A percentile compares a stretch with the other conserved stretches of the same genome.
Evolutionary conservation across 2,329 filamentous ascomycete species (phyloP).

Genomic region (Nectriaceae sp.): DNA sequence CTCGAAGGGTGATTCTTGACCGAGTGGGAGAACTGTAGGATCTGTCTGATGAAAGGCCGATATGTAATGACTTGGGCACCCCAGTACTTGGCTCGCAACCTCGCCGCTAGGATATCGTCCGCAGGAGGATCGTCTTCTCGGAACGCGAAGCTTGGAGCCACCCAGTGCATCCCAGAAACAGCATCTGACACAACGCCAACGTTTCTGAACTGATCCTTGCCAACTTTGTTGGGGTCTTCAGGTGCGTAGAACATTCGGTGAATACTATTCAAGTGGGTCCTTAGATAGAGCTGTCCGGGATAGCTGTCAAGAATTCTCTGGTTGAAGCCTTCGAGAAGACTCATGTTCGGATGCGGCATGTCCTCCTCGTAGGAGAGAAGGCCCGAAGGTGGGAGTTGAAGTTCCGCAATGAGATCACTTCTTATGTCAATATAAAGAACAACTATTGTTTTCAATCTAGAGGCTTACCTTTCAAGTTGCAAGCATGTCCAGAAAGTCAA

Average conservation of each 20-base stretch:
- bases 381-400: constrained; percentile 63
- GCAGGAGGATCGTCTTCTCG: constrained; percentile 71
- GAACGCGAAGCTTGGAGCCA: constrained; percentile 55
- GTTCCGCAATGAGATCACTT: constrained; percentile 89
- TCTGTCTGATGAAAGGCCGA: constrained; percentile 68
- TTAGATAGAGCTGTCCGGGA: constrained; percentile 62
- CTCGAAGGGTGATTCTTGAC: constrained; percentile 36
- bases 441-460: background rate
- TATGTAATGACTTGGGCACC: constrained; percentile 89
- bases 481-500: constrained; percentile 92
- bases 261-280: constrained; percentile 65
- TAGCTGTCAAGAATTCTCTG: constrained; percentile 59
- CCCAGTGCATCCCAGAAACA: constrained; percentile 47
- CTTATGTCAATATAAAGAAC: constrained; percentile 9
- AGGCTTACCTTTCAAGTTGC: constrained; percentile 78
- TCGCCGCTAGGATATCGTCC: constrained; percentile 74
- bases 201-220: constrained; percentile 44
- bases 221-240: constrained; percentile 35
- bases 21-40: constrained; percentile 51
- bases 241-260: constrained; percentile 58
- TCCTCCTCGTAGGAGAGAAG: constrained; percentile 63
- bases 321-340: constrained; percentile 44
- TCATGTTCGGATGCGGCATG: constrained; percentile 67
- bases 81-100: constrained; percentile 92
- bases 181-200: constrained; percentile 48